These are phyloP conservation scores for Mortierella sp. DNA, from an alignment of 371 early-diverging fungal genomes.

Conservation along the genomic window DNA sequence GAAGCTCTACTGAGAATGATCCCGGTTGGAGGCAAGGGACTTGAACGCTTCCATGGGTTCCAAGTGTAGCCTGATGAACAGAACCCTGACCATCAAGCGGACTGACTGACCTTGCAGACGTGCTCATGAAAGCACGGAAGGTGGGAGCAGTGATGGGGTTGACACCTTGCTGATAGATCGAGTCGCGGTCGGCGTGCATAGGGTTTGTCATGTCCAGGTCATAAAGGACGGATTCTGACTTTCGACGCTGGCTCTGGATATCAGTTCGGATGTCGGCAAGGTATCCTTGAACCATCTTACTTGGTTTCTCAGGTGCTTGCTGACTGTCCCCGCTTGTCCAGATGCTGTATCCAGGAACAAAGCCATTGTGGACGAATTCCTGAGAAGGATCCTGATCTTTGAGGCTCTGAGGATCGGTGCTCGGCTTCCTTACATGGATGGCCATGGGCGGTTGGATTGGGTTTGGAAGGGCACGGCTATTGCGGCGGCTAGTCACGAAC, in stretches of 20 bases:
- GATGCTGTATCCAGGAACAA: conserved; percentile 26
- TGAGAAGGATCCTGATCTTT: conserved; percentile 1
- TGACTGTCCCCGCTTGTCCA: conserved; percentile 12
- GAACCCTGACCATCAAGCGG: neutral
- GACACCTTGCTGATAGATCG: conserved; percentile 4
- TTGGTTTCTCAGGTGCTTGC: neutral
- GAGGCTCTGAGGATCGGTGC: conserved; percentile 1
- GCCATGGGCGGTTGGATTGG: conserved; percentile 33
- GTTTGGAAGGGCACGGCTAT: conserved; percentile 32
- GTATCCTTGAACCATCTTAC: too few relatives aligned
- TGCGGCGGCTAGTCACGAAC: conserved; percentile 12
- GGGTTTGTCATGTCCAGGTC: conserved; percentile 3
- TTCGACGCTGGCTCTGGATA: conserved; percentile 16
- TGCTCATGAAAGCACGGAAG: neutral
- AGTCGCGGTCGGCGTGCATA: neutral
- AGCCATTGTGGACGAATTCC: conserved; percentile 15
- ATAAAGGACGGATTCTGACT: conserved; percentile 29
- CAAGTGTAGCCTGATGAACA: neutral
- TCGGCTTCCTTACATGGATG: conserved; percentile 11
- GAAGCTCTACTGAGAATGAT: neutral
- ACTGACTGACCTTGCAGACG: neutral
- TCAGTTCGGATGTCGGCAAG: neutral
- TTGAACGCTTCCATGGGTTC: neutral
- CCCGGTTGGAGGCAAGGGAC: neutral
- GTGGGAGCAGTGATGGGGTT: conserved; percentile 1